Base-by-base conservation (phyloP, 352 stramenopile species). In the Aphanomyces cochlioides region DNA sequence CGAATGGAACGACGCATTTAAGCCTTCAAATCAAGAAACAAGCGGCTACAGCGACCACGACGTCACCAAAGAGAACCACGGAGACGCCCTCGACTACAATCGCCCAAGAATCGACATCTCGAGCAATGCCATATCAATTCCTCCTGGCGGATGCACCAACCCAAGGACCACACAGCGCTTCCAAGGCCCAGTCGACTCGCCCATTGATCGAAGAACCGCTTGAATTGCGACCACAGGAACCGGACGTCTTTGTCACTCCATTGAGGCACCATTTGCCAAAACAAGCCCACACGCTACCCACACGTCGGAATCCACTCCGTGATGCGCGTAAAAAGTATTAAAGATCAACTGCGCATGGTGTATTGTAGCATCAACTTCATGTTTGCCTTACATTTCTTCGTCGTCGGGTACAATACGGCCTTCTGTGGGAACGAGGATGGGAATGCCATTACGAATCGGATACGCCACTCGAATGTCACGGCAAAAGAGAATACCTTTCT, bases 381-480 rank as follows among this genome's bases (percentile, higher is more conserved):
- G 5, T 56, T 56, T 8, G 48, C 10, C 5, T 54, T 50, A 50
- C 19, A 67, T 17, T 8, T 19, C 19, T 36, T 67, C 59, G 59
- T 72, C 47, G 4, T 81, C 77, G 36, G 78, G 74, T n/a, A 95
- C 70, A 28, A 95, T 73, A 37, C 84, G 83, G 43, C 84, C 87
- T 73, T 93, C 86, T 5, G 76, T 81, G 0, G 88, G 88, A 47
- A 95, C 79, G 38, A 95, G 79, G 73, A 90, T 73, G 1, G 87
- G 84, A 4, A 90, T 70, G 38, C 87, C 84, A 36, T 87, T 34
- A 58, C 79, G 85, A 67, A 95, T 92, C n/a, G 87, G 87, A 48
- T 95, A 95, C 76, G 86, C 79, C 43, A 95, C 85, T 70, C 80
- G 78, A 67, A 95, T 92, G 72, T 95, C 82, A 56, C 88, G 79